A percentile compares a stretch with the other conserved stretches of the same genome.
phyloP scores from a whole-genome alignment of 2,329 filamentous ascomycete genomes.

The Sordariomycetes sp. region DNA sequence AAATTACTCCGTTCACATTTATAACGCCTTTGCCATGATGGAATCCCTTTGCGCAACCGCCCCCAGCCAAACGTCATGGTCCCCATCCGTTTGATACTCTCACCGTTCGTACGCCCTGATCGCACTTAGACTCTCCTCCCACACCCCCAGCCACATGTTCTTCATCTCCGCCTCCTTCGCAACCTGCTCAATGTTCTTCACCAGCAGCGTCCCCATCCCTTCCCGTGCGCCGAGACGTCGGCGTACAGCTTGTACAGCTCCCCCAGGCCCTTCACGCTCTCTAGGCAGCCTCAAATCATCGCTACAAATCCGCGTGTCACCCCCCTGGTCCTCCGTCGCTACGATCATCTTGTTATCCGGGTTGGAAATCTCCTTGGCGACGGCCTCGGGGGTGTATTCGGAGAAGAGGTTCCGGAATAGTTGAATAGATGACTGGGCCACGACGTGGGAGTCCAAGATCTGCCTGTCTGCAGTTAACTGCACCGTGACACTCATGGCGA shows the following conservation, averaged over 20 bases:
- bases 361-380: constrained; percentile 12
- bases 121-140: constrained; percentile 31
- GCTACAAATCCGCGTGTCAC: constrained; percentile 28
- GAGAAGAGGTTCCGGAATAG: no score
- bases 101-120: constrained; percentile 25
- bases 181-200: constrained; percentile 16
- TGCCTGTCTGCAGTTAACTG: constrained; percentile 10
- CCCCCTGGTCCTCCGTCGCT: constrained; percentile 8
- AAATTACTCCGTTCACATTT: no score
- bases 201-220: constrained; percentile 25
- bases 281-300: constrained; percentile 27
- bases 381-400: constrained; percentile 21
- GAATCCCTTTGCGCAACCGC: constrained; percentile 27
- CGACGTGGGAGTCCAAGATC: constrained; percentile 12
- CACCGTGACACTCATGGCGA: not conserved
- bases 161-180: constrained; percentile 23
- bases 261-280: constrained; percentile 15
- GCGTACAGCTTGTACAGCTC: constrained; percentile 35
- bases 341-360: constrained; percentile 15
- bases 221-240: constrained; percentile 19
- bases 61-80: constrained; percentile 30
- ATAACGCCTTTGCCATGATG: constrained; percentile 24
- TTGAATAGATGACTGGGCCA: no score
- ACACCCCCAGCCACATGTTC: constrained; percentile 34
- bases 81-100: constrained; percentile 26